Percentiles rank a stretch among this genome's conserved stretches.
Evolutionary conservation across 371 early-diverging fungal genomes (phyloP).

Genomic region (Lichtheimia ornata): DNA sequence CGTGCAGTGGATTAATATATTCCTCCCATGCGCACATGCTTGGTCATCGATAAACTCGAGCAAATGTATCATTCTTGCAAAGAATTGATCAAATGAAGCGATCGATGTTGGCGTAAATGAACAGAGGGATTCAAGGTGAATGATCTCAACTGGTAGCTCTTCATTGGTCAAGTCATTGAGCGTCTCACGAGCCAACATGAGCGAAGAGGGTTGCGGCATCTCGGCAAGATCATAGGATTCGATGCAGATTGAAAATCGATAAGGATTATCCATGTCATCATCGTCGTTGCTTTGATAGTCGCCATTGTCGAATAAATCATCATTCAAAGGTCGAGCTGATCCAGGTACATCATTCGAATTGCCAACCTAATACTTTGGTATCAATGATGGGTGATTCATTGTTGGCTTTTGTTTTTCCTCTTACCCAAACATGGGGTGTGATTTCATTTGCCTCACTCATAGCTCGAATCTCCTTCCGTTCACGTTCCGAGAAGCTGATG

Average conservation of each 20-base stretch:
- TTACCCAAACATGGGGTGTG: constrained; percentile 61
- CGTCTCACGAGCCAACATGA: constrained; percentile 43
- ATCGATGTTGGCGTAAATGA: constrained; percentile 25
- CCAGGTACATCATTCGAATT: constrained; percentile 62
- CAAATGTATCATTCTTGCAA: constrained; percentile 25
- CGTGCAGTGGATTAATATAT: constrained; percentile 59
- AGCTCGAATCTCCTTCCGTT: constrained; percentile 56
- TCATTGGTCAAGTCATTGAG: constrained; percentile 29
- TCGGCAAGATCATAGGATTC: constrained; percentile 62
- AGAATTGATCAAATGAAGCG: constrained; percentile 31
- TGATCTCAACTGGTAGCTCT: constrained; percentile 43
- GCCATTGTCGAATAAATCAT: constrained; percentile 11
- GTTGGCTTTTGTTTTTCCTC: constrained; percentile 4
- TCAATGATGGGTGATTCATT: background rate
- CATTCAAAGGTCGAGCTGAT: constrained; percentile 13
- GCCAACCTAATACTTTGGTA: constrained; percentile 42
- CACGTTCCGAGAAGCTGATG: constrained; percentile 54
- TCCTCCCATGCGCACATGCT: constrained; percentile 26
- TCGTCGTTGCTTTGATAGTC: constrained; percentile 13
- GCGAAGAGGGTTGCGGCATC: constrained; percentile 48
- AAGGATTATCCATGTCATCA: constrained; percentile 31
- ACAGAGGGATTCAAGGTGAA: constrained; percentile 54
- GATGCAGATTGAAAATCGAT: constrained; percentile 61
- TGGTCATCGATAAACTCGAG: constrained; percentile 44
- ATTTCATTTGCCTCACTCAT: constrained; percentile 60